A percentile compares a stretch with the other conserved stretches of the same genome.
Evolutionary conservation across 2,329 filamentous ascomycete species (phyloP).

Genomic region (Cercospora janseana): DNA sequence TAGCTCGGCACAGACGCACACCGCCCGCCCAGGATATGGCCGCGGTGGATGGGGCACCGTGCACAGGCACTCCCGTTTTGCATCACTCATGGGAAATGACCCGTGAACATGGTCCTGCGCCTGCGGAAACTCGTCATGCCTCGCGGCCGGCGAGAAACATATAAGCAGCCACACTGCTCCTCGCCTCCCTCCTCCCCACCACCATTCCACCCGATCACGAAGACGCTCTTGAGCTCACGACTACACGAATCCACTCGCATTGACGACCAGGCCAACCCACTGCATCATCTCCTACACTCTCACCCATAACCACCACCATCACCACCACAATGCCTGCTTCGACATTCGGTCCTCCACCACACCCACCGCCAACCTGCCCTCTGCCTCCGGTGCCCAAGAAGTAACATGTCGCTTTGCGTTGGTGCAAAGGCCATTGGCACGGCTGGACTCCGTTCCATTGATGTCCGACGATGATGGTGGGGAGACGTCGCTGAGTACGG

Average conservation of each 20-base stretch:
- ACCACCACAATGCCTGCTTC: conserved; percentile 40
- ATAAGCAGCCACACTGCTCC: conserved; percentile 18
- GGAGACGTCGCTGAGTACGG: too few relatives aligned
- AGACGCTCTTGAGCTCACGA: conserved; percentile 4
- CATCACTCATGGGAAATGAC: conserved; percentile 33
- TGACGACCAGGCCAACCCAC: background rate
- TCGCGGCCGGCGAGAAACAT: too few relatives aligned
- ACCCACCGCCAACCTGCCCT: conserved; percentile 49
- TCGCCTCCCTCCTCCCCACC: background rate
- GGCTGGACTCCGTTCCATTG: background rate
- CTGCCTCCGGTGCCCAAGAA: conserved; percentile 47
- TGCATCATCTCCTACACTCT: background rate
- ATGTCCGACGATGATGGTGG: too few relatives aligned
- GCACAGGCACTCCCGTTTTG: conserved; percentile 24
- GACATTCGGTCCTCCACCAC: conserved; percentile 49
- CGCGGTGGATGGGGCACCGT: conserved; percentile 15
- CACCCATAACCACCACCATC: background rate
- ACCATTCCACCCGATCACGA: conserved; percentile 3
- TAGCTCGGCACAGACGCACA: conserved; percentile 23
- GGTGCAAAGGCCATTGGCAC: conserved; percentile 3
- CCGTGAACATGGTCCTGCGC: conserved; percentile 19
- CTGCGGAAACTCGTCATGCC: conserved; percentile 9
- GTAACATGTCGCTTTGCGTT: conserved; percentile 29
- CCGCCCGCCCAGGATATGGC: conserved; percentile 18
- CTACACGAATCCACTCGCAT: conserved; percentile 5